Conservation (phyloP, 78 protist genomes). For the Bodo saltans region DNA sequence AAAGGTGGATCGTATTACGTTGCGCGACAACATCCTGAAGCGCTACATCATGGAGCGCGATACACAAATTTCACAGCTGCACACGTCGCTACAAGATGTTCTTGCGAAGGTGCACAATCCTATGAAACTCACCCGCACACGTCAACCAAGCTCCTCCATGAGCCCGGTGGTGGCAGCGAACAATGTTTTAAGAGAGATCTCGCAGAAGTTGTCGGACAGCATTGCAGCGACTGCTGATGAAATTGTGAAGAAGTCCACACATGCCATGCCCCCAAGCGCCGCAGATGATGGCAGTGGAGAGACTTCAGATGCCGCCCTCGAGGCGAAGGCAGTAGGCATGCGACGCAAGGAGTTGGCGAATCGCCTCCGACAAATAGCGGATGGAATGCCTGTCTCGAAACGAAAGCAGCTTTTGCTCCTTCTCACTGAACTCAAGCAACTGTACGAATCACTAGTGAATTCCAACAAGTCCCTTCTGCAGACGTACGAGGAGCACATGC, state of each 20-base stretch:
- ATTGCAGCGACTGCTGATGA: neutral
- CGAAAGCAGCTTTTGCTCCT: slow-evolving; percentile 7
- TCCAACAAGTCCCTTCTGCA: neutral
- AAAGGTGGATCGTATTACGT: neutral
- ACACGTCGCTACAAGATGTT: slow-evolving; percentile 10
- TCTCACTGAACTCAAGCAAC: neutral
- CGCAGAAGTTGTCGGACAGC: neutral
- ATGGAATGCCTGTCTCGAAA: slow-evolving; percentile 7
- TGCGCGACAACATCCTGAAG: slow-evolving; percentile 14
- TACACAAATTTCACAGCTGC: neutral
- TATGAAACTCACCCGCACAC: slow-evolving; percentile 1
- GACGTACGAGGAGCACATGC: neutral
- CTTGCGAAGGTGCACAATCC: slow-evolving; percentile 8
- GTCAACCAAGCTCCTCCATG: neutral
- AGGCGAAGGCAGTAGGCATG: neutral
- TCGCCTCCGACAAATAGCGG: neutral
- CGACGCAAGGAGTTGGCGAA: slow-evolving; percentile 4
- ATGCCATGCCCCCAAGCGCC: neutral
- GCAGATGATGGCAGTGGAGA: neutral
- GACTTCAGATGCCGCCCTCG: neutral
- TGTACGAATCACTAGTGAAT: neutral
- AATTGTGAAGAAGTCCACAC: neutral
- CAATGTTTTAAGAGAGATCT: neutral
- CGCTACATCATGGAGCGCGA: neutral
- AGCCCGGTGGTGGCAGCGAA: slow-evolving; percentile 10